Evolutionary conservation across 2,329 filamentous ascomycete species (phyloP).

Genomic region (Monosporascus ibericus): DNA sequence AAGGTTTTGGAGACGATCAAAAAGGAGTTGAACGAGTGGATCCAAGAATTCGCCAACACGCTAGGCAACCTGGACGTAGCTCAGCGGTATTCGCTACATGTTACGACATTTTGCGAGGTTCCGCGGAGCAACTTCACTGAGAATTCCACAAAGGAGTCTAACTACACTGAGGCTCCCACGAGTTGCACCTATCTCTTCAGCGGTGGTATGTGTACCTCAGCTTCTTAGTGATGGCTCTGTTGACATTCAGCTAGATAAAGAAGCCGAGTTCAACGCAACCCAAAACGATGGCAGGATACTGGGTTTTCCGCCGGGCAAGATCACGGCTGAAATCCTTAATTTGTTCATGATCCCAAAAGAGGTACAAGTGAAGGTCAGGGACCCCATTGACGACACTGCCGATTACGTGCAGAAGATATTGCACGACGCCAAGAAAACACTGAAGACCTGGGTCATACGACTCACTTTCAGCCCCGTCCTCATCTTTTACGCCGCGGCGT

Average conservation of each 20-base stretch:
- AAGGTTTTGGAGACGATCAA: not conserved
- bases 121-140: not conserved
- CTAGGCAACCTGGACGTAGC: not conserved
- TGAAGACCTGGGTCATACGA: not conserved
- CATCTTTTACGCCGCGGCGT: not conserved
- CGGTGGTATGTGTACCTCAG: not conserved
- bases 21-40: not conserved
- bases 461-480: not conserved
- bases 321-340: not conserved
- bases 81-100: not conserved
- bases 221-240: not conserved
- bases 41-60: not conserved
- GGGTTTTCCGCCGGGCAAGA: not conserved
- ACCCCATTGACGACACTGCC: conserved; percentile 1
- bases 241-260: not conserved
- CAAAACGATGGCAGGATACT: not conserved
- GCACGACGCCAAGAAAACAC: not conserved
- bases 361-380: conserved; percentile 1
- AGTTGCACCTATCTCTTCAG: not conserved
- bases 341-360: conserved; percentile 1
- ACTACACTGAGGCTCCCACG: not conserved
- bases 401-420: not conserved
- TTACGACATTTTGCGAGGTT: not conserved
- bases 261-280: not conserved
- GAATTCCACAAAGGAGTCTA: not conserved